Evolutionary conservation across 495 filamentous ascomycete species (phyloP).

Genomic region (Hypoxylon trugodes): DNA sequence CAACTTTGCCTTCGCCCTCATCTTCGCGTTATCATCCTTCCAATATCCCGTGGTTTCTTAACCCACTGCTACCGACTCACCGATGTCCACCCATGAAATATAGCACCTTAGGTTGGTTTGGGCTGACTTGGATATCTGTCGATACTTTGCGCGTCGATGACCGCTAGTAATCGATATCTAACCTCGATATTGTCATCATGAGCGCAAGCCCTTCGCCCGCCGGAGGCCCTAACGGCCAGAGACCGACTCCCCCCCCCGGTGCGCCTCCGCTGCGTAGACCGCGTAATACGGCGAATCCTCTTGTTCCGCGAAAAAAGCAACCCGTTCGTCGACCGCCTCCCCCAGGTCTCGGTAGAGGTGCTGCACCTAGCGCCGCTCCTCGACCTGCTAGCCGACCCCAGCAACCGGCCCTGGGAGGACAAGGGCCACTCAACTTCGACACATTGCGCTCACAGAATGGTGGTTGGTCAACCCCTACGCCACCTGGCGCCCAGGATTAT

Average conservation of each 20-base stretch:
- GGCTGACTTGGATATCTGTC: conserved; percentile 13
- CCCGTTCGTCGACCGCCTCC: conserved; percentile 43
- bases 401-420: conserved; percentile 11
- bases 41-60: background rate
- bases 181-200: conserved; percentile 15
- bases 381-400: conserved; percentile 15
- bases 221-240: conserved; percentile 51
- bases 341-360: conserved; percentile 29
- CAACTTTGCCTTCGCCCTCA: conserved; percentile 1
- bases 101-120: conserved; percentile 7
- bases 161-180: conserved; percentile 1
- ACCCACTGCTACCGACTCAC: background rate
- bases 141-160: background rate
- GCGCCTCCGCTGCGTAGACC: conserved; percentile 54
- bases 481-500: conserved; percentile 66
- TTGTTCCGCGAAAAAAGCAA: conserved; percentile 73
- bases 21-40: conserved; percentile 1
- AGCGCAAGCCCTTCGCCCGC: conserved; percentile 69
- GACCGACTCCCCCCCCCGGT: conserved; percentile 48
- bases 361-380: background rate
- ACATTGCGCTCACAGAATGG: conserved; percentile 55
- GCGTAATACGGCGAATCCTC: conserved; percentile 66
- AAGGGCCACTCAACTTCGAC: conserved; percentile 35
- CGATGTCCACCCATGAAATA: conserved; percentile 6
- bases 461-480: conserved; percentile 67